Evolutionary conservation across 2,329 filamentous ascomycete species (phyloP), one percentile per base, ranked within the genome.

Genomic region (Falciphora oryzae): DNA sequence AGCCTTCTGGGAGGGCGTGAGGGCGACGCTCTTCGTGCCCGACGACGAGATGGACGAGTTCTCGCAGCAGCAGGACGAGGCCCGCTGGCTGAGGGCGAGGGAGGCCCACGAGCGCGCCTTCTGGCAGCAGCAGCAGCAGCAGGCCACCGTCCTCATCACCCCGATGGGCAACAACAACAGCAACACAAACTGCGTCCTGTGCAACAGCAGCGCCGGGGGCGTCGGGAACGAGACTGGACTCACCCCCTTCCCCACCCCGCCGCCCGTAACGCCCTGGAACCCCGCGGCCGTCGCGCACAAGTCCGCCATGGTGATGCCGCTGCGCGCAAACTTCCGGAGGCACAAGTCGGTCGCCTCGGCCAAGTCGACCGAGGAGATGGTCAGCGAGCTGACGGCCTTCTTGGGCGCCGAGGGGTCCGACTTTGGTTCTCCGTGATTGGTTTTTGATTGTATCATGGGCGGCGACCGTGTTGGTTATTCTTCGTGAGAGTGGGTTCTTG

Each of bases 1-100:
- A 38, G 35, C 27, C 38, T 63, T 63, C 62, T 63, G 57, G 62
- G 56, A 32, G 25, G 28, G 25, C 31, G 31, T 59, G n/a, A 29
- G 62, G 29, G n/a, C 29, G 50, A 28, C 29, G n/a, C 62, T 63
- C 31, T 59, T 56, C 44, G 31, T 63, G 11, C 22, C 56, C 4
- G 56, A 63, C 25, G 32, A 57, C 28, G 62, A 63, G 16, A 29
- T 59, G 56, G 56, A 27, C 6, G 27, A 58, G 29, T 57, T 50
- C 62, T 22, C 29, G 22, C 56, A 56, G 16, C 44, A 57, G 53
- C 50, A 53, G 44, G 44, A 53, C 18, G 44, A 53, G 44, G 61
- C 50, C 27, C 11, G 44, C 27, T 63, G 61, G 44, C 31, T 22
- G 10, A n/a, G 16, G 61, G 50, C 28, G 61, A 18, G 53, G 18